A percentile compares a stretch with the other conserved stretches of the same genome.
Conservation (phyloP, 192 early-diverging fungal species). For the Mortierella antarctica region DNA sequence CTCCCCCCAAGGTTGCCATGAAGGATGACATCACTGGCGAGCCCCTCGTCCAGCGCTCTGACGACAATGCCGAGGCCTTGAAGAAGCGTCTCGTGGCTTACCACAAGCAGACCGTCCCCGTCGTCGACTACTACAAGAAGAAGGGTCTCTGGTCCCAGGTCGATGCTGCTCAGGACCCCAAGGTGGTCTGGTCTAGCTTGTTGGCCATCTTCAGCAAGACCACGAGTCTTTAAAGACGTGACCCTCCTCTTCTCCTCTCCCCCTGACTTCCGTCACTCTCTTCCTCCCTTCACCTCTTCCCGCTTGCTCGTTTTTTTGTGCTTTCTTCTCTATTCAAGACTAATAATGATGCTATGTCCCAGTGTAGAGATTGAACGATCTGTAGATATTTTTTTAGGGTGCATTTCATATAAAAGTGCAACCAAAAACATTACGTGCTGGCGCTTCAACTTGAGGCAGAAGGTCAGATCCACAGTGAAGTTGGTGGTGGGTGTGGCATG, state of each 20-base stretch:
- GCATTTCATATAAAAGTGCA: background rate
- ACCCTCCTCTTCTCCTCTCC: background rate
- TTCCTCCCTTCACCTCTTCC: background rate
- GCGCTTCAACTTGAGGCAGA: no score
- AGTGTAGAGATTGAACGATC: background rate
- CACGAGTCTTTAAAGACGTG: slow-evolving; percentile 6
- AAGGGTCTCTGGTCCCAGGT: slow-evolving; percentile 93
- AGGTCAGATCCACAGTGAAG: no score
- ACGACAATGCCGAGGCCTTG: slow-evolving; percentile 96
- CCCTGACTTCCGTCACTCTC: background rate
- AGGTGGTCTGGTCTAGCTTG: slow-evolving; percentile 90
- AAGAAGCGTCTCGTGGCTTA: slow-evolving; percentile 90
- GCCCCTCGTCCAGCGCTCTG: slow-evolving; percentile 95
- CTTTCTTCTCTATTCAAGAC: background rate
- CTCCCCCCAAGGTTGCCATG: slow-evolving; percentile 90
- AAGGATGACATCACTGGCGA: slow-evolving; percentile 98
- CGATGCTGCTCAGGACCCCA: slow-evolving; percentile 92
- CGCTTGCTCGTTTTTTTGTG: background rate
- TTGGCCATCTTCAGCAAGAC: slow-evolving; percentile 82
- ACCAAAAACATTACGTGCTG: no score
- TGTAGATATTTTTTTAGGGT: slow-evolving; percentile 1
- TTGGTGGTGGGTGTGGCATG: no score
- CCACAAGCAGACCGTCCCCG: slow-evolving; percentile 85
- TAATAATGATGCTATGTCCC: background rate
- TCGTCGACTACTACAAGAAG: slow-evolving; percentile 92